Base-by-base conservation (phyloP, 176 grass and related monocot species). In the Carex cristatella region DNA sequence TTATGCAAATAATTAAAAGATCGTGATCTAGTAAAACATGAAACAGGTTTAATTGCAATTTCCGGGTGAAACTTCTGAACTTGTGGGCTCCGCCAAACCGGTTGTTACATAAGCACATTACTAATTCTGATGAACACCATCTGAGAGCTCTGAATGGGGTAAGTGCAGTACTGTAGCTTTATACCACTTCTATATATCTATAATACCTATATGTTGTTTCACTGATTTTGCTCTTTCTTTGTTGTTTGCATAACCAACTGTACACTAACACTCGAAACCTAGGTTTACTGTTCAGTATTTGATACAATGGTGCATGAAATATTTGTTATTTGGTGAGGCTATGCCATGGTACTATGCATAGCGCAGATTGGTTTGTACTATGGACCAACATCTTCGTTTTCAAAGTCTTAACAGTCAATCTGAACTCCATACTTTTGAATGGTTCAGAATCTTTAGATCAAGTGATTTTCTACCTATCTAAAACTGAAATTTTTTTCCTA, bases 241-340 rank as follows among this genome's bases (percentile, higher is more conserved):
- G 15, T 70, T 70, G 68, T 13, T 74, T 42, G 13, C 9, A 51
- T 74, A 51, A 74, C 48, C 3, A 48, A 69, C 65, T 69, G 65
- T 69, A 13, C 3, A n/a, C 38, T 48, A 23, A 55, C 72, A 76
- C 72, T 76, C 54, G 48, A 11, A 13, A 53, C 7, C 10, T 12
- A 4, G 38, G 37, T 72, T 15, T 46, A 46, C 35, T 32, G 13
- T 60, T 18, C 7, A 4, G 7, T 10, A 75, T 54, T 84, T 88
- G 51, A n/a, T 37, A 37, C 42, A 55, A 79, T 70, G 31, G 4
- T 3, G 7, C 28, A 23, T 64, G 79, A 51, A 35, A 51, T 85
- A 51, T 81, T 87, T 85, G 57, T 58, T 90, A 62, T 30, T 57
- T 23, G 23, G 23, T 23, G 23, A 23, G 23, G 23, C 23, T 23